phyloP scores from a whole-genome alignment of 179 eudicot genomes.

The Silene coronaria region DNA sequence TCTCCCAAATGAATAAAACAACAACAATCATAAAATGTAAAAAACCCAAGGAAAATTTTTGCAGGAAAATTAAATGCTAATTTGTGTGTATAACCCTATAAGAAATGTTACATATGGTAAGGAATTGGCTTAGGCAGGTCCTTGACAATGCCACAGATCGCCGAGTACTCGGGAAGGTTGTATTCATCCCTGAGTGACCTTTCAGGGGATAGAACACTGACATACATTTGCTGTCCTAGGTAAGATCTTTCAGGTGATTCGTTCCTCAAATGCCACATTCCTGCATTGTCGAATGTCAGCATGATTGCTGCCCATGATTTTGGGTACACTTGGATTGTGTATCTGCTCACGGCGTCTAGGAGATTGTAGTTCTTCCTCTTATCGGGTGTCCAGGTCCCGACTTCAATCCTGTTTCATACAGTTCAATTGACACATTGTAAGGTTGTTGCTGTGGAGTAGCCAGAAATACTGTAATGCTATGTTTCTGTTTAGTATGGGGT shows the following conservation, averaged over 20 bases:
- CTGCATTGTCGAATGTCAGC: constrained; percentile 54
- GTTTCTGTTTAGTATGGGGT: too few relatives aligned
- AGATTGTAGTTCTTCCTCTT: constrained; percentile 61
- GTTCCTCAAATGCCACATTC: constrained; percentile 56
- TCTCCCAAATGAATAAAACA: constrained; percentile 7
- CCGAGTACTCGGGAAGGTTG: constrained; percentile 28
- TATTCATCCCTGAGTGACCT: constrained; percentile 49
- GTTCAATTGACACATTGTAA: too few relatives aligned
- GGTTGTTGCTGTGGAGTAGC: too few relatives aligned
- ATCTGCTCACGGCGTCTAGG: constrained; percentile 42
- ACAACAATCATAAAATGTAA: not conserved
- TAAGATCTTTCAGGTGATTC: constrained; percentile 33
- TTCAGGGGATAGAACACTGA: constrained; percentile 39
- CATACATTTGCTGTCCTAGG: constrained; percentile 50
- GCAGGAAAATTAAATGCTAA: not conserved
- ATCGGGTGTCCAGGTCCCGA: constrained; percentile 53
- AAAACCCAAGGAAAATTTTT: not conserved
- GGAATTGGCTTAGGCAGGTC: constrained; percentile 40
- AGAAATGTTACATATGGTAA: constrained; percentile 12
- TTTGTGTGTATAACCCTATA: not conserved
- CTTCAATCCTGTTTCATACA: constrained; percentile 42
- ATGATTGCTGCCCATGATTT: constrained; percentile 58
- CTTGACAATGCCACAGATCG: constrained; percentile 51
- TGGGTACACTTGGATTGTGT: constrained; percentile 63
- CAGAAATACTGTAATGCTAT: too few relatives aligned